Evolutionary conservation across 495 filamentous ascomycete genomes (phyloP), one percentile per base, ranked within the genome.

Genomic region (Neurospora sp.): DNA sequence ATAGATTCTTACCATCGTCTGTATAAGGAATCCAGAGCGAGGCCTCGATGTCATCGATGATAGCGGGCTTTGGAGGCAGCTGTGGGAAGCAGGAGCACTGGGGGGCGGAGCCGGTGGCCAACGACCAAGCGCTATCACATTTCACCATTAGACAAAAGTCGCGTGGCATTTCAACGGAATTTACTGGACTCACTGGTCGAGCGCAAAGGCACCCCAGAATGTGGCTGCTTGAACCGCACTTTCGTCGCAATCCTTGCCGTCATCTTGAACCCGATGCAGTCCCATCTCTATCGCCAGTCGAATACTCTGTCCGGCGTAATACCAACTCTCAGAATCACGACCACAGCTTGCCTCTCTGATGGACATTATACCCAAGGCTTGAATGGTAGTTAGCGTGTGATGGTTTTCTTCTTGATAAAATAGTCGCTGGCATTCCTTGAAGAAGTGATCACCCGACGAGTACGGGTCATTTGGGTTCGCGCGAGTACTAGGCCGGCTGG

Each of bases 311-410:
- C 90, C 89, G 5, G 88, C 88, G 68, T 90, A 90, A 75, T 86
- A 90, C 81, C 89, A 90, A 48, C 88, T 89, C 71, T 88, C 88
- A n/a, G 87, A 89, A 73, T 91, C 89, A 12, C 86, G 83, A 14
- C 88, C 88, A 76, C 87, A 89, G 78, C 88, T 89, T 4, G 88
- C 87, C 80, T 90, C 88, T 46, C 88, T 82, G 42, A 90, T 87
- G 31, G 88, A 89, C 91, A 96, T 92, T 72, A 96, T 85, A 5
- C 90, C 89, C 35, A 95, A 79, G 0, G 92, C 91, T 79, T 95
- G 93, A 46, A 94, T 89, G 4, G 91, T 93, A 8, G 93, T 95
- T 27, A 95, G 80, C 0, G 83, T 86, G 77, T 88, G 86, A 31
- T 89, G 85, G 71, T 92, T 82, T 11, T 79, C 76, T 73, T 88